Evolutionary conservation across 2,329 filamentous ascomycete species (phyloP).

Genomic region (Epichloe brachyelytri): DNA sequence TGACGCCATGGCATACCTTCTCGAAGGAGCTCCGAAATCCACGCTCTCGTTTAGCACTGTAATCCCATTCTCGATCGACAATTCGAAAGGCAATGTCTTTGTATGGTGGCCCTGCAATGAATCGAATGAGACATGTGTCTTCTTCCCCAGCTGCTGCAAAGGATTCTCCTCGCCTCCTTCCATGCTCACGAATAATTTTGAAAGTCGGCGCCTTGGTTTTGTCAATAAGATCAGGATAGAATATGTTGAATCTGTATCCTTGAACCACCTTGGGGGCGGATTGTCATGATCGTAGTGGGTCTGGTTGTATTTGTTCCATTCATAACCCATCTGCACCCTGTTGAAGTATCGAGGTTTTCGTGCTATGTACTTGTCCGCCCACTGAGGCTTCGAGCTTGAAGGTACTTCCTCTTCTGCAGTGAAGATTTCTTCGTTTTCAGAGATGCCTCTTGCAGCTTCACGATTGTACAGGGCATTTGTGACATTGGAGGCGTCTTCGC

Average conservation of each 20-base stretch:
- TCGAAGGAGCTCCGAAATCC: constrained; percentile 96
- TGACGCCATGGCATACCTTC: constrained; percentile 51
- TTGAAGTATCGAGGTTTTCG: constrained; percentile 97
- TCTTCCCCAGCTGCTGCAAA: constrained; percentile 90
- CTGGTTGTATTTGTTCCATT: constrained; percentile 99
- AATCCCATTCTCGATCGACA: constrained; percentile 98
- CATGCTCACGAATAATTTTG: constrained; percentile 87
- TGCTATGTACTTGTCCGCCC: constrained; percentile 75
- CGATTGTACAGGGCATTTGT: constrained; percentile 85
- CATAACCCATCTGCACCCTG: constrained; percentile 95
- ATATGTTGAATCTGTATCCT: constrained; percentile 99
- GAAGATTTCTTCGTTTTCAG: constrained; percentile 93
- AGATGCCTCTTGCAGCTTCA: constrained; percentile 80
- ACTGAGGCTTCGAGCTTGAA: constrained; percentile 48
- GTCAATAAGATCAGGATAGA: constrained; percentile 94
- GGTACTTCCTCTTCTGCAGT: constrained; percentile 73
- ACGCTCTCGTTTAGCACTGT: constrained; percentile 85
- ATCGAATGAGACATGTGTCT: constrained; percentile 92
- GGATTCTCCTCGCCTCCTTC: constrained; percentile 77
- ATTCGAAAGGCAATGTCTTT: constrained; percentile 96
- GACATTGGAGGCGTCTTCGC: constrained; percentile 74
- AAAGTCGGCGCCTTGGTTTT: constrained; percentile 91
- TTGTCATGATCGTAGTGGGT: constrained; percentile 99
- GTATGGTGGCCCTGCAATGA: constrained; percentile 89
- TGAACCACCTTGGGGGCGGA: constrained; percentile 96